Base-by-base conservation (phyloP, 2,329 filamentous ascomycete species). In the Ramichloridium luteum region DNA sequence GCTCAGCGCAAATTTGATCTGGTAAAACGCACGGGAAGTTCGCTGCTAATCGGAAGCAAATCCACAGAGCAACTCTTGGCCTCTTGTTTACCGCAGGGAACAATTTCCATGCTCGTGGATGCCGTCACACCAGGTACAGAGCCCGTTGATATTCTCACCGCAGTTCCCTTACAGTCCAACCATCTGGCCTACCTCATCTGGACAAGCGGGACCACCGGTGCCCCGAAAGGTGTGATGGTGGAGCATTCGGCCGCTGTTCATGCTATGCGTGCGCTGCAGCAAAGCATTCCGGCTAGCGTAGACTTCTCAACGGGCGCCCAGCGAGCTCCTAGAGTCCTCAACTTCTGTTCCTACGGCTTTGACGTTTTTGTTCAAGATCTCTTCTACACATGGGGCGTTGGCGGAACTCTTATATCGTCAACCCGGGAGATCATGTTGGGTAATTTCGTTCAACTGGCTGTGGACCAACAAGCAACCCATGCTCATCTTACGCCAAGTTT, bases 141-240 rank as follows among this genome's bases (percentile, higher is more conserved):
- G n/a, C n/a, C n/a, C n/a, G n/a, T n/a, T n/a, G n/a, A n/a, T n/a
- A n/a, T n/a, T n/a, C n/a, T n/a, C n/a, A n/a, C n/a, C n/a, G n/a
- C n/a, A n/a, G n/a, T n/a, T n/a, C n/a, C n/a, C n/a, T n/a, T n/a
- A n/a, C n/a, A n/a, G n/a, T n/a, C n/a, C n/a, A n/a, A n/a, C 59
- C 63, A 3, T 10, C 51, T 80, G 3, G 77, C 81, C 5, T 90
- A 88, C 49, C 70, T 62, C n/a, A 57, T 63, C 17, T 60, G 53
- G 51, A 60, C 53, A 4, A 54, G 49, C 35, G 54, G 55, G 3
- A 57, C 53, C 6, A 56, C 54, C 6, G 54, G 56, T 6, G 45
- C 48, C 12, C 56, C 58, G 2, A 60, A 60, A 33, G 57, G 55
- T 13, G 57, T 60, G 5, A 52, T 53, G 1, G 56, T 60, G 15